Evolutionary conservation across 371 early-diverging fungal genomes (phyloP), one percentile per base, ranked within the genome.

Genomic region (Paramicrosporidium saccamoebae): DNA sequence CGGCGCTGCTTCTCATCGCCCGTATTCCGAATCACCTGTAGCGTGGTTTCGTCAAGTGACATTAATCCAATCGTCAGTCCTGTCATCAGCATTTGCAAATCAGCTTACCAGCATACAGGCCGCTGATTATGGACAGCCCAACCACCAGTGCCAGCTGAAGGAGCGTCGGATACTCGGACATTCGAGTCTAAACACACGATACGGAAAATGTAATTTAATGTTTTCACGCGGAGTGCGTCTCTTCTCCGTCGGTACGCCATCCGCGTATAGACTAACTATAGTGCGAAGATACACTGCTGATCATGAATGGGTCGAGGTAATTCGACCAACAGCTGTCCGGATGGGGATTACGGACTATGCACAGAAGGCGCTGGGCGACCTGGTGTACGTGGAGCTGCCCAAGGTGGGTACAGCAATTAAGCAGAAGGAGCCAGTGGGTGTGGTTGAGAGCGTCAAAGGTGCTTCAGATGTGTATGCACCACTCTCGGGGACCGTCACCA

Each of bases 371-470:
- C 62, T 90, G 16, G 92, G 92, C 30, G 92, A 90, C 35, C 68
- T 90, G 21, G 92, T 90, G 25, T 90, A 53, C 37, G 72, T 68
- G 18, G 86, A 86, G 46, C 40, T 66, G 9, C 55, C 53, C 42
- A 57, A 39, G 30, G 57, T 58, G 16, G 75, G 64, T 29, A 38
- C 35, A 9, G 26, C 24, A 6, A 50, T 74, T 9, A 46, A 42
- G 5, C 30, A 43, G 34, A 47, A 49, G 20, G 35, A 30, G 7
- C 15, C 25, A 13, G 51, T 79, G 16, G 75, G 72, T 28, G 65
- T 68, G 14, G 73, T 90, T 27, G 90, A 90, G 46, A 66, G 68
- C 19, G 90, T 90, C 35, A 90, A 90, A 58, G 86, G 84, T 29
- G 79, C 75, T 20, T 56, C 58, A 33, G 88, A 90, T 31, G 58